phyloP scores from a whole-genome alignment of 208 protist species.

The Acanthamoeba quina region DNA sequence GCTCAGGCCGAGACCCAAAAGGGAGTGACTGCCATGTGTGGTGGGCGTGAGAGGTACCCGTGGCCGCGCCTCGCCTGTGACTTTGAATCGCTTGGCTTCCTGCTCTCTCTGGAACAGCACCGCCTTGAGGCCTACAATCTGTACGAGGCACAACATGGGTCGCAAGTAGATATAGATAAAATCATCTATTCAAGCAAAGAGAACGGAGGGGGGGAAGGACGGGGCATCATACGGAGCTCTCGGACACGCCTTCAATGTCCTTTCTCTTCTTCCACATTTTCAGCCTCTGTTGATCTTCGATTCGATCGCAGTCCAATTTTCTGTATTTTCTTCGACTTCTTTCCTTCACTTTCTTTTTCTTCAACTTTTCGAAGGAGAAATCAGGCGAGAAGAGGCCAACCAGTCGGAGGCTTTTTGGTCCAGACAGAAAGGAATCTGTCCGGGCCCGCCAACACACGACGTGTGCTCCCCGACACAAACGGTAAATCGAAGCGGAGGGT shows the following conservation, averaged over 20 bases:
- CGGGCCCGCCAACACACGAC: not conserved
- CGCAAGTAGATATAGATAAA: not conserved
- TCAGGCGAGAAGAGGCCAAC: too few species aligned
- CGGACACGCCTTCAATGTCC: conserved; percentile 61
- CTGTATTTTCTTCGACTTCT: not conserved
- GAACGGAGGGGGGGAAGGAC: too few species aligned
- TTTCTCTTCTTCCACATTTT: conserved; percentile 72
- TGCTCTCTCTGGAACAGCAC: conserved; percentile 62
- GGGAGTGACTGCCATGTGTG: too few species aligned
- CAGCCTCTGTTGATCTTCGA: too few species aligned
- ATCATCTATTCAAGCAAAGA: too few species aligned
- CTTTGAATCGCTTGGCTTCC: conserved; percentile 58
- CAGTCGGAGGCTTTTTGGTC: too few species aligned
- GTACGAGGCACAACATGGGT: not conserved
- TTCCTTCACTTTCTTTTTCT: not conserved
- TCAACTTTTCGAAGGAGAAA: too few species aligned
- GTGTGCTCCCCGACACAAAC: too few species aligned
- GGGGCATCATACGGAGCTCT: conserved; percentile 52
- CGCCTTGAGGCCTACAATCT: conserved; percentile 70
- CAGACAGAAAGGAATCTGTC: not conserved
- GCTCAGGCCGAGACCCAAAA: too few species aligned
- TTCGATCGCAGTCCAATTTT: not conserved
- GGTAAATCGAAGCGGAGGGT: not conserved
- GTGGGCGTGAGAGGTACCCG: too few species aligned
- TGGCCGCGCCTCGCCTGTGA: conserved; percentile 36